Evolutionary conservation across 2,329 filamentous ascomycete genomes (phyloP), one percentile per base, ranked within the genome.

Genomic region (Aspergillus hortae): DNA sequence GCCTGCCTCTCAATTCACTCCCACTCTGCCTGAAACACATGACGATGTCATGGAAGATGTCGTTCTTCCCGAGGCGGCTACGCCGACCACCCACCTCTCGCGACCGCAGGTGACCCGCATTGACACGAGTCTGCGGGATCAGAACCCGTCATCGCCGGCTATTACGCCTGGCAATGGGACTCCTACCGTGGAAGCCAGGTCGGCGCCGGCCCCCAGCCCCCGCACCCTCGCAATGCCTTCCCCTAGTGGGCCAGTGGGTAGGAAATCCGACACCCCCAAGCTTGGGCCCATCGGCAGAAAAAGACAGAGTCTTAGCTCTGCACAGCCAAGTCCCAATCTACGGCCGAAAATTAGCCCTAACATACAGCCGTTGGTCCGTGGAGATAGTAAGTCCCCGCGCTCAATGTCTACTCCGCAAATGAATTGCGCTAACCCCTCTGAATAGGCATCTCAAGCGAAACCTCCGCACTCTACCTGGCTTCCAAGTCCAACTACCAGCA

Each of bases 401-500:
- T 44, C 33, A 35, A 52, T 50, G 30, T 52, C 42, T 12, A 19
- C 4, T 42, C n/a, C 17, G 15, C 4, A 21, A 23, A 17, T 11
- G 17, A 44, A 42, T 40, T 44, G 19, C 48, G 42, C 41, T 52
- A 46, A 54, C 46, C 36, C 38, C 21, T 46, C 35, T 19, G 42
- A 63, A 57, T 61, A 72, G 73, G 73, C 33, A 67, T 82, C 14
- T 75, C 81, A 17, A 78, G 81, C 33, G 81, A 85, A 47, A 79
- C 80, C 3, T 84, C 84, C 52, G 83, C 85, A n/a, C 80, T 90
- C 25, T 81, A 97, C 42, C 80, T 99, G 25, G 89, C 92, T 33
- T 90, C 89, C 14, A 97, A 97, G 69, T 97, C 92, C 2, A 99
- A 99, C 66, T 99, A 99, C 65, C 92, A 97, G 65, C 95, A 96